Conservation (phyloP, 306 rosid species). For the Cicer judaicum region DNA sequence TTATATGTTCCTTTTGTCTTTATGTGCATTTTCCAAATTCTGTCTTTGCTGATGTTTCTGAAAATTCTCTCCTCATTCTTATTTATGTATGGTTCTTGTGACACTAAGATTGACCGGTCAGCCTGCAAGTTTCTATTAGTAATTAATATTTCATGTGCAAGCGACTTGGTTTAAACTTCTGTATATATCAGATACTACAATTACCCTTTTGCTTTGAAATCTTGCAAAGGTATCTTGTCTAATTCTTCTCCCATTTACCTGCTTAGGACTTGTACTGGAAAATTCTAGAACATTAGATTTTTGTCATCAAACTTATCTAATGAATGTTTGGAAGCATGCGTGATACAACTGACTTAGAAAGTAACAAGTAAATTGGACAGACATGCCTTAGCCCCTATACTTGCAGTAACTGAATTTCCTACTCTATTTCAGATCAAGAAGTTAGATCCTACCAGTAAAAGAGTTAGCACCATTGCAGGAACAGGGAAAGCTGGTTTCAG, state of each 20-base stretch:
- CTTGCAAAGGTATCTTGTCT: conserved; percentile 4
- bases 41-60: conserved; percentile 25
- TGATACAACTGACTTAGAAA: conserved; percentile 27
- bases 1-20: conserved; percentile 30
- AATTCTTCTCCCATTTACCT: conserved; percentile 1
- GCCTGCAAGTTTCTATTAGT: conserved; percentile 31
- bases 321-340: conserved; percentile 23
- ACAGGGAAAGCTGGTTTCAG: conserved; percentile 89
- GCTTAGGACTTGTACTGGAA: conserved; percentile 26
- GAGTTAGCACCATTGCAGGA: conserved; percentile 84
- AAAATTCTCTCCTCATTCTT: conserved; percentile 33
- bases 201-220: conserved; percentile 32
- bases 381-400: conserved; percentile 32
- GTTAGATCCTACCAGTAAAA: conserved; percentile 77
- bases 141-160: conserved; percentile 30
- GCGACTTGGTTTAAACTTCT: conserved; percentile 35
- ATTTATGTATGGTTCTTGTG: conserved; percentile 4
- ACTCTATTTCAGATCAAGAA: conserved; percentile 75
- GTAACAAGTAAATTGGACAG: conserved; percentile 21
- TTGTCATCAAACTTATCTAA: conserved; percentile 36
- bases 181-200: conserved; percentile 24
- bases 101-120: conserved; percentile 26
- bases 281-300: conserved; percentile 8
- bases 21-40: conserved; percentile 24
- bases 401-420: conserved; percentile 33